Evolutionary conservation across 2,329 filamentous ascomycete genomes (phyloP).

Genomic region (Plectosphaerella cucumerina): DNA sequence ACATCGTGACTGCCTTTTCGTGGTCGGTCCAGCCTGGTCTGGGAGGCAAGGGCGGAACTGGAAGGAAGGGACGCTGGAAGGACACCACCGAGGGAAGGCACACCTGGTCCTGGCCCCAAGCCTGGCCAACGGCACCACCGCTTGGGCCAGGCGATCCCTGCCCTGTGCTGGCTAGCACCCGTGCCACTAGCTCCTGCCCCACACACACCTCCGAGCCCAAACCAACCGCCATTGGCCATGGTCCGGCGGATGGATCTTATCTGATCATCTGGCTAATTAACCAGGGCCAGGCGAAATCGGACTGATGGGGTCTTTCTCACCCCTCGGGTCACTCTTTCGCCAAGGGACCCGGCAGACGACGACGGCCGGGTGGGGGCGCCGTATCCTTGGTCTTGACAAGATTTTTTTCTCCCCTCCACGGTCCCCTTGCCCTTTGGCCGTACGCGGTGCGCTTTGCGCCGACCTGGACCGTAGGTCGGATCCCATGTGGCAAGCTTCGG

Average conservation of each 20-base stretch:
- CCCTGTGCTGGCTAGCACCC: too few species aligned
- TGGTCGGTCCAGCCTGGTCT: too few species aligned
- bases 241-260: constrained; percentile 1
- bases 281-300: background rate
- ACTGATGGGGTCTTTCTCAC: background rate
- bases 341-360: background rate
- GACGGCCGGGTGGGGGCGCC: background rate
- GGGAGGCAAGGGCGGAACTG: background rate
- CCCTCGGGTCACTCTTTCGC: background rate
- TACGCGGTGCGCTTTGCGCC: too few species aligned
- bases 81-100: background rate
- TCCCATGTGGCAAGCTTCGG: too few species aligned
- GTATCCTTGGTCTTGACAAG: background rate
- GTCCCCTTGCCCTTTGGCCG: too few species aligned
- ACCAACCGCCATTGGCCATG: background rate
- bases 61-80: background rate
- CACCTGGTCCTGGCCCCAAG: background rate
- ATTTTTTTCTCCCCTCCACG: background rate
- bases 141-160: too few species aligned
- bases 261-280: constrained; percentile 5
- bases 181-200: background rate
- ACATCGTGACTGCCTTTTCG: too few species aligned
- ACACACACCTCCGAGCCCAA: constrained; percentile 1
- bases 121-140: too few species aligned
- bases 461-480: too few species aligned